Conservation (phyloP, 805 yeast species). For the Lipomyces mesembrius region DNA sequence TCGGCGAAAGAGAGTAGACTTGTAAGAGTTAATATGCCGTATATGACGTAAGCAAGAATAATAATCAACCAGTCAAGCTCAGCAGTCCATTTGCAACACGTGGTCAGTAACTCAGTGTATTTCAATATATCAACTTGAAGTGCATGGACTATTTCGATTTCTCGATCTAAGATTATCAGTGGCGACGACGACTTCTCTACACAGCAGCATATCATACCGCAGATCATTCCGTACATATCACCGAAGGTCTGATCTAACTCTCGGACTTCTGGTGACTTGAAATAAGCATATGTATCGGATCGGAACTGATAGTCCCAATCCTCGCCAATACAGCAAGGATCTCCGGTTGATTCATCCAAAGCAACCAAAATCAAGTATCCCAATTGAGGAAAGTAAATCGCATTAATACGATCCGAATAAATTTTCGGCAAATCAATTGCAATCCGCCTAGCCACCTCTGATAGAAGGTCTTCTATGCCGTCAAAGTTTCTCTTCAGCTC, state of each 20-base stretch:
- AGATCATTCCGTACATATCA: conserved; percentile 50
- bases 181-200: conserved; percentile 42
- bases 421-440: conserved; percentile 12
- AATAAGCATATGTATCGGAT: conserved; percentile 49
- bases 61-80: conserved; percentile 48
- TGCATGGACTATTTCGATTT: conserved; percentile 49
- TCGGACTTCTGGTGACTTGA: conserved; percentile 45
- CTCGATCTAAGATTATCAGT: conserved; percentile 34
- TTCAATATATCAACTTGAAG: conserved; percentile 43
- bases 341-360: conserved; percentile 8
- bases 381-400: conserved; percentile 53
- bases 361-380: conserved; percentile 50
- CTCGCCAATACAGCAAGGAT: conserved; percentile 12
- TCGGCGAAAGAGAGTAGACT: conserved; percentile 47
- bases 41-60: background rate
- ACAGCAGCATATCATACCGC: conserved; percentile 10
- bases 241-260: conserved; percentile 50
- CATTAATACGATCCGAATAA: conserved; percentile 41
- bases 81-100: conserved; percentile 42
- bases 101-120: conserved; percentile 30
- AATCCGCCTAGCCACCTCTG: conserved; percentile 28
- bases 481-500: conserved; percentile 41
- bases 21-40: background rate
- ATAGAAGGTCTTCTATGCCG: conserved; percentile 46
- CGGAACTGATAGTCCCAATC: conserved; percentile 50